Percentiles rank a stretch among this genome's conserved stretches.
Conservation (phyloP, 495 filamentous ascomycete species). For the Aspergillus nanangensis region DNA sequence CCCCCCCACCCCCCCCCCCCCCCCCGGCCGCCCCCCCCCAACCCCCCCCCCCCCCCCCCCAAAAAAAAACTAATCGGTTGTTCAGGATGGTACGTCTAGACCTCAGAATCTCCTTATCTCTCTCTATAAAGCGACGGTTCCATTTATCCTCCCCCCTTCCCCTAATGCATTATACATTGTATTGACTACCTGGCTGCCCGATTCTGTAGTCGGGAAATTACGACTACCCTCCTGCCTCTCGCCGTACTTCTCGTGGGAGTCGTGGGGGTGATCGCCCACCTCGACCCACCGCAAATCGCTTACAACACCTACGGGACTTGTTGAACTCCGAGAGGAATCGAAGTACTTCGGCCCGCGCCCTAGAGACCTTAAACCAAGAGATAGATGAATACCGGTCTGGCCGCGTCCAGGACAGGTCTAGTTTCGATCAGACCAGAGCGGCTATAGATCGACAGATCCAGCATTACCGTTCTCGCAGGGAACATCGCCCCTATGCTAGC, state of each 20-base stretch:
- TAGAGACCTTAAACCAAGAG: conserved; percentile 37
- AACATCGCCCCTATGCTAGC: conserved; percentile 11
- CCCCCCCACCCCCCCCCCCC: conserved; percentile 7
- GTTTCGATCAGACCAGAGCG: conserved; percentile 23
- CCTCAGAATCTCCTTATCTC: neutral
- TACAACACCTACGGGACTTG: conserved; percentile 39
- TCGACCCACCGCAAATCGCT: conserved; percentile 13
- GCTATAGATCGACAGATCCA: conserved; percentile 24
- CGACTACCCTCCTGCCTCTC: conserved; percentile 50
- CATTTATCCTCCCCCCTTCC: neutral
- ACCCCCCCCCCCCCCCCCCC: conserved; percentile 4
- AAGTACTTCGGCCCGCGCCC: conserved; percentile 33
- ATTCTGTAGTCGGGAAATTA: conserved; percentile 54
- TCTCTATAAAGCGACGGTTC: neutral
- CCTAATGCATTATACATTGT: neutral
- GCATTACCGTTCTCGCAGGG: conserved; percentile 10
- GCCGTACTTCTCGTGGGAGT: conserved; percentile 24
- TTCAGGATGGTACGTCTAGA: conserved; percentile 17
- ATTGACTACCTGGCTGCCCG: conserved; percentile 16
- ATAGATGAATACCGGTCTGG: conserved; percentile 26
- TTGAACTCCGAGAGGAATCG: conserved; percentile 31
- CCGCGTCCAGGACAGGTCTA: conserved; percentile 15
- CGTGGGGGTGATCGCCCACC: conserved; percentile 15
- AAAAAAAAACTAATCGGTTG: conserved; percentile 4
- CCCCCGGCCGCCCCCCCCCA: too few relatives aligned